Evolutionary conservation across 2,329 filamentous ascomycete species (phyloP).

Genomic region (Trichoderma lentiforme): DNA sequence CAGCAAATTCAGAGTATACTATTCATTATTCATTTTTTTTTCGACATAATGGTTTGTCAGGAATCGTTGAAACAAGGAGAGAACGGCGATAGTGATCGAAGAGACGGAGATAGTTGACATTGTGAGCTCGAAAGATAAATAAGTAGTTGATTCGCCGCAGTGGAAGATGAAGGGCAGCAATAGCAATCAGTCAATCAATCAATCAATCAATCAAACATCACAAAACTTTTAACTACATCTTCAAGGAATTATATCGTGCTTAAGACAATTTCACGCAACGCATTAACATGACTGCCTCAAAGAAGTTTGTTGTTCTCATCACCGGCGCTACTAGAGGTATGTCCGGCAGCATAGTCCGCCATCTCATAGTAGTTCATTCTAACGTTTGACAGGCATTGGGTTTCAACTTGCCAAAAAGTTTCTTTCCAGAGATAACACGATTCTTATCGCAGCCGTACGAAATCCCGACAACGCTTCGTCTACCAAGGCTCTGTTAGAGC

Average conservation of each 20-base stretch:
- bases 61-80: background rate
- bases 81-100: background rate
- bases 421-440: background rate
- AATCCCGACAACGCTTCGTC: background rate
- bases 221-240: background rate
- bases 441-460: background rate
- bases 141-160: background rate
- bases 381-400: background rate
- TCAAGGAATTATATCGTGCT: background rate
- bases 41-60: background rate
- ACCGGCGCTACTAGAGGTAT: conserved; percentile 2
- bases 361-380: background rate
- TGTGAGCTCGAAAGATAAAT: background rate
- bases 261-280: background rate
- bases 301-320: background rate
- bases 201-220: background rate
- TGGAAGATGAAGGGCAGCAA: background rate
- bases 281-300: background rate
- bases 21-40: background rate
- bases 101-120: background rate
- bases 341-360: background rate
- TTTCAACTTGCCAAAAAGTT: background rate
- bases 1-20: background rate
- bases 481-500: background rate
- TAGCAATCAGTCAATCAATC: background rate